A percentile compares a stretch with the other conserved stretches of the same genome.
These are phyloP conservation scores for Alectoria sarmentosa DNA, from an alignment of 495 filamentous ascomycete genomes.

Conservation along the genomic window DNA sequence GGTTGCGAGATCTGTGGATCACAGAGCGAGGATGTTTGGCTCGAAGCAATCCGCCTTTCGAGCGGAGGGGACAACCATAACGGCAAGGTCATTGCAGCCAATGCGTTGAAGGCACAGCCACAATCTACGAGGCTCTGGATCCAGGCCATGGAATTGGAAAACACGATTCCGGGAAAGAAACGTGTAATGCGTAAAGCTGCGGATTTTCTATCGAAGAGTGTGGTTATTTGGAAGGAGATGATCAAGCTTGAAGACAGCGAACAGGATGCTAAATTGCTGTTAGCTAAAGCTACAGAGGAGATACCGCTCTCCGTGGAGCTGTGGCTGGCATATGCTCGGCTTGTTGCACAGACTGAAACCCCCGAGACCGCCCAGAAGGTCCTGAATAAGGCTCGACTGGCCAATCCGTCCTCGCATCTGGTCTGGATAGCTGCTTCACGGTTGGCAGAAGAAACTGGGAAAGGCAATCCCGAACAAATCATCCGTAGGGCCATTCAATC, in stretches of 20 bases:
- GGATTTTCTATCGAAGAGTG: constrained; percentile 83
- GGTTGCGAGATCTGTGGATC: constrained; percentile 79
- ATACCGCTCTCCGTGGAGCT: constrained; percentile 89
- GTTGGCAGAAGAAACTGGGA: constrained; percentile 84
- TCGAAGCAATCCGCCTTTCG: constrained; percentile 83
- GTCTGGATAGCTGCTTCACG: constrained; percentile 94
- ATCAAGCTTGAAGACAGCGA: constrained; percentile 91
- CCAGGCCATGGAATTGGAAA: constrained; percentile 89
- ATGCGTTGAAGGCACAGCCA: constrained; percentile 84
- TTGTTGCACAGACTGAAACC: constrained; percentile 51
- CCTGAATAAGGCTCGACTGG: constrained; percentile 90
- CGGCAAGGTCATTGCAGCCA: constrained; percentile 91
- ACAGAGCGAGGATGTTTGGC: constrained; percentile 90
- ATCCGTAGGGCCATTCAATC: constrained; percentile 92
- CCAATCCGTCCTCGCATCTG: constrained; percentile 82
- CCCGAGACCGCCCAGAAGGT: constrained; percentile 89
- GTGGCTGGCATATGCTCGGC: constrained; percentile 85
- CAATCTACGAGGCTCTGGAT: constrained; percentile 87
- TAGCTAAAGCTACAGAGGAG: constrained; percentile 89
- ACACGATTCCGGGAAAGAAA: constrained; percentile 72
- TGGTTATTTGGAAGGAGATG: constrained; percentile 94
- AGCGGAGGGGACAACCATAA: constrained; percentile 66
- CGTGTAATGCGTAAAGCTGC: constrained; percentile 83
- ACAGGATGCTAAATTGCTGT: constrained; percentile 73
- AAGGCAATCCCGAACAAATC: constrained; percentile 66